Percentiles rank a stretch among this genome's conserved stretches.
phyloP scores from a whole-genome alignment of 805 yeast genomes.

The Candida alai region DNA sequence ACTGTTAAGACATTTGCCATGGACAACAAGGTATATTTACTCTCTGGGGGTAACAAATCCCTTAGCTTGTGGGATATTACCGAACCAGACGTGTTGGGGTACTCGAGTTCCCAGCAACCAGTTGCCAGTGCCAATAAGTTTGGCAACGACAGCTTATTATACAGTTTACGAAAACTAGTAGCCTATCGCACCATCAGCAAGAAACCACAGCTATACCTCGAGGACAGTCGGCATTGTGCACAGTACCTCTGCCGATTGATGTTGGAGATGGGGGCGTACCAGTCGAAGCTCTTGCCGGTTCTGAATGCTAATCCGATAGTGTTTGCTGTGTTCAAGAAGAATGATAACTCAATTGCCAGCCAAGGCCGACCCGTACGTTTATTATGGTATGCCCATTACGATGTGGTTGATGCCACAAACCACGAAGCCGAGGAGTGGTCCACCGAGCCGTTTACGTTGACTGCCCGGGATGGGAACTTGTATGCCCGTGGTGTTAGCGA shows the following conservation, averaged over 20 bases:
- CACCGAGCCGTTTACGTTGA: conserved; percentile 72
- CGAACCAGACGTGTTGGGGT: conserved; percentile 14
- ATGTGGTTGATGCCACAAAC: conserved; percentile 77
- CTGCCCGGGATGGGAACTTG: conserved; percentile 77
- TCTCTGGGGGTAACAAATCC: conserved; percentile 72
- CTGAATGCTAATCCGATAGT: conserved; percentile 83
- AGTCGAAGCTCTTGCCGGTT: conserved; percentile 66
- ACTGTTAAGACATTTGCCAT: conserved; percentile 48
- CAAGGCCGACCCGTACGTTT: conserved; percentile 33
- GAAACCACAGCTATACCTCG: conserved; percentile 60
- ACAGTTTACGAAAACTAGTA: conserved; percentile 57
- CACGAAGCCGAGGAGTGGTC: conserved; percentile 55
- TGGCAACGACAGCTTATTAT: conserved; percentile 60
- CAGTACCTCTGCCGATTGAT: conserved; percentile 61
- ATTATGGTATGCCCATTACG: conserved; percentile 94
- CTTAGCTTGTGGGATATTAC: conserved; percentile 68
- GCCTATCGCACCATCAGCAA: conserved; percentile 77
- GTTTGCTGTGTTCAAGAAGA: conserved; percentile 63
- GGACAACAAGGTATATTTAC: conserved; percentile 41
- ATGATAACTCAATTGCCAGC: conserved; percentile 10
- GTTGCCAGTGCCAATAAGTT: conserved; percentile 19
- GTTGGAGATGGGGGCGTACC: conserved; percentile 64
- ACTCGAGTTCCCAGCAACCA: conserved; percentile 1
- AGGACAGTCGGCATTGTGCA: conserved; percentile 86
- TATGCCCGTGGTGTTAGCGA: conserved; percentile 93